Percentiles rank a stretch among this genome's conserved stretches.
phyloP scores from a whole-genome alignment of 176 grass and related monocot species.

The Hsuehochloa calcarea region DNA sequence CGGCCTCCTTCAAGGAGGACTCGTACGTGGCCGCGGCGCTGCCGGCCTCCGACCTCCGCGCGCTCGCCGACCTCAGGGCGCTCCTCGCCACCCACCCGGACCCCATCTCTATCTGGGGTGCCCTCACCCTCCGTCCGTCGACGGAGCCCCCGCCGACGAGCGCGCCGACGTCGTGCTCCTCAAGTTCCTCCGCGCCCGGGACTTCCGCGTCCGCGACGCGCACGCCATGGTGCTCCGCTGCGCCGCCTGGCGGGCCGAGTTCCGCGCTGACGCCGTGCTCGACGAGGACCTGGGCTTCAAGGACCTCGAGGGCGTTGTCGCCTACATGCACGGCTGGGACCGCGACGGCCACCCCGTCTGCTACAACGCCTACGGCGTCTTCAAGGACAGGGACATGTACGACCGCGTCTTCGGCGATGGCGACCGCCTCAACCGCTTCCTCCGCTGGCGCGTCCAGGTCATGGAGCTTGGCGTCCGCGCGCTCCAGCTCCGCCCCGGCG shows the following conservation, averaged over 20 bases:
- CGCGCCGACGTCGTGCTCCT: constrained; percentile 87
- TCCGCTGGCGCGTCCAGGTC: constrained; percentile 92
- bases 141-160: constrained; percentile 45
- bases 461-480: constrained; percentile 89
- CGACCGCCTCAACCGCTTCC: constrained; percentile 72
- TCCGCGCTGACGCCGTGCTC: constrained; percentile 59
- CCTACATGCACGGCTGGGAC: constrained; percentile 96
- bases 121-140: constrained; percentile 20
- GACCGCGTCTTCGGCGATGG: constrained; percentile 76
- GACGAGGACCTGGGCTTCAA: constrained; percentile 94
- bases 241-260: constrained; percentile 75
- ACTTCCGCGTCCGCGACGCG: constrained; percentile 78
- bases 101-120: constrained; percentile 81
- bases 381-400: constrained; percentile 76
- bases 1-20: constrained; percentile 92
- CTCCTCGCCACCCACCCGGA: constrained; percentile 62
- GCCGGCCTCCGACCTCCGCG: constrained; percentile 56
- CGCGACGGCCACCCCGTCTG: constrained; percentile 74
- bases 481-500: constrained; percentile 72
- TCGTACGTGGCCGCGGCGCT: constrained; percentile 78
- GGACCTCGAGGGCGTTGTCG: constrained; percentile 79
- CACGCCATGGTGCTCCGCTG: constrained; percentile 81
- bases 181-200: constrained; percentile 86
- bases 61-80: constrained; percentile 72
- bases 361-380: constrained; percentile 95